Conservation (phyloP, 2,329 filamentous ascomycete species). For the Clonostachys solani region DNA sequence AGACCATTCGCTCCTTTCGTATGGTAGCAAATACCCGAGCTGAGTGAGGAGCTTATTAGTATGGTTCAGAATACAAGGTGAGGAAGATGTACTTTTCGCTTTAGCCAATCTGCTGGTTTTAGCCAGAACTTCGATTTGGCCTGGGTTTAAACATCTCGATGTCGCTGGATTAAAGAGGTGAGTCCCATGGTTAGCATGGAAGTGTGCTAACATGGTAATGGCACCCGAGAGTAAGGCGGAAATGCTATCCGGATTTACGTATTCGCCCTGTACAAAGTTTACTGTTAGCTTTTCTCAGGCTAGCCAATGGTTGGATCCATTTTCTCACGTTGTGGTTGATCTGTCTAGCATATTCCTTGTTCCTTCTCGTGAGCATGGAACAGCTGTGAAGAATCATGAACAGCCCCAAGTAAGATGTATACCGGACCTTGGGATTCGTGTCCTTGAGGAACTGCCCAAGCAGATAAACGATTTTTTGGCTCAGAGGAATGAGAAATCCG, state of each 20-base stretch:
- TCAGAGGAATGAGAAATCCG: background rate
- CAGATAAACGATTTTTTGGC: background rate
- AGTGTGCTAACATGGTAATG: background rate
- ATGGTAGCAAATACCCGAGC: too few relatives aligned
- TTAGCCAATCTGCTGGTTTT: background rate
- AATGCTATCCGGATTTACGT: background rate
- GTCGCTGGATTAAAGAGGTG: background rate
- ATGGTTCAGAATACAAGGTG: too few relatives aligned
- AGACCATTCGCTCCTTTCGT: background rate
- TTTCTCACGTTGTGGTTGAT: background rate
- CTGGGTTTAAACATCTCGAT: background rate
- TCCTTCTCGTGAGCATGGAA: constrained; percentile 2
- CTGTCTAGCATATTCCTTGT: background rate
- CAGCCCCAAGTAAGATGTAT: constrained; percentile 4
- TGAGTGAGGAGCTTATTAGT: too few relatives aligned
- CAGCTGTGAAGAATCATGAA: constrained; percentile 8
- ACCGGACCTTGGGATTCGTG: constrained; percentile 1
- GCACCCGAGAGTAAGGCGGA: background rate
- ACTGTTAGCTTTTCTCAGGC: background rate
- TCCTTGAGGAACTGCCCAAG: background rate
- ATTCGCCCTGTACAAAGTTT: background rate
- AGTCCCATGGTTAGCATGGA: background rate
- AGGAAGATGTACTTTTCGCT: background rate
- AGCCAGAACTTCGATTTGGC: background rate
- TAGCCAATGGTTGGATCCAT: background rate